A percentile compares a stretch with the other conserved stretches of the same genome.
phyloP scores from a whole-genome alignment of 1,284 basidiomycete species.

The Ganoderma meredithae region DNA sequence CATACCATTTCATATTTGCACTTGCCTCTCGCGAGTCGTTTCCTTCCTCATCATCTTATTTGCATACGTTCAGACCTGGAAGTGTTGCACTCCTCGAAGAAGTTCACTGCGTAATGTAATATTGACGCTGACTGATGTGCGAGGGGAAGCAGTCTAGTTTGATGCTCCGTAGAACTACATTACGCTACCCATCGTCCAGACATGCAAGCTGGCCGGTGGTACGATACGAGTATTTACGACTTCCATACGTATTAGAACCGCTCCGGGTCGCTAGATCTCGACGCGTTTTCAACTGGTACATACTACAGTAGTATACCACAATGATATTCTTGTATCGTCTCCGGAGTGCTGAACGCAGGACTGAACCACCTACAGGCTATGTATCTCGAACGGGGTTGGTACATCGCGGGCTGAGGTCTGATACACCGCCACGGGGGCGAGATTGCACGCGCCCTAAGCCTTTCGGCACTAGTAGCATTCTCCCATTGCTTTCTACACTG shows the following conservation, averaged over 20 bases:
- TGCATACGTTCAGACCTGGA: background rate
- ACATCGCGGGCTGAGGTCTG: no score
- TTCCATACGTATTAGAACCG: conserved; percentile 1
- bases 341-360: background rate
- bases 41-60: background rate
- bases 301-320: conserved; percentile 2
- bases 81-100: background rate
- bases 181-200: conserved; percentile 5
- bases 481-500: no score
- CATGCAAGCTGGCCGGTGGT: background rate
- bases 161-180: conserved; percentile 16
- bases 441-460: no score
- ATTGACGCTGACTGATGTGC: background rate
- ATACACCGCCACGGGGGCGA: no score
- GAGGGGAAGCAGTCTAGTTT: conserved; percentile 2
- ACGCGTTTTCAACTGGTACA: background rate
- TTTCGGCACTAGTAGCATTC: no score
- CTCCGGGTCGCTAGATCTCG: background rate
- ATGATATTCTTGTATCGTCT: conserved; percentile 5
- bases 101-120: conserved; percentile 2
- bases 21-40: background rate
- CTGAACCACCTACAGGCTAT: no score
- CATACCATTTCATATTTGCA: conserved; percentile 5
- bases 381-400: no score
- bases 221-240: conserved; percentile 7